A percentile compares a stretch with the other conserved stretches of the same genome.
Evolutionary conservation across 768 basidiomycete genomes (phyloP).

Genomic region (Hygrocybe punicea): DNA sequence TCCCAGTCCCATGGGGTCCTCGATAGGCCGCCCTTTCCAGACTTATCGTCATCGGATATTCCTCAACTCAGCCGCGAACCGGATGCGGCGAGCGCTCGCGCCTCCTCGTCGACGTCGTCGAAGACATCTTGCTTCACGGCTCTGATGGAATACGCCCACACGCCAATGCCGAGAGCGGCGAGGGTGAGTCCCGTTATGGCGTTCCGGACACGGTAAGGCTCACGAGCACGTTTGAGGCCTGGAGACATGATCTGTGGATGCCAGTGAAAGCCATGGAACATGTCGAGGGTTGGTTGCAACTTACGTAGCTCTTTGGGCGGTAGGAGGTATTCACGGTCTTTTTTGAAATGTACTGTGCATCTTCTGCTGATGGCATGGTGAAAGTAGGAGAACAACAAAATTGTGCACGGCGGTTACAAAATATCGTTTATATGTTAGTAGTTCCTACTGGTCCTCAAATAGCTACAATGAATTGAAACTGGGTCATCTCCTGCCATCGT

Average conservation of each 20-base stretch:
- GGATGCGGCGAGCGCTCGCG: constrained; percentile 48
- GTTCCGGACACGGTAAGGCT: constrained; percentile 78
- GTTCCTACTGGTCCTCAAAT: no score
- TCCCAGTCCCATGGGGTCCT: no score
- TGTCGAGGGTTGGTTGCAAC: constrained; percentile 6
- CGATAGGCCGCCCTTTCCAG: no score
- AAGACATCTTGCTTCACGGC: constrained; percentile 95
- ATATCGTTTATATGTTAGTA: no score
- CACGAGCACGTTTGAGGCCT: constrained; percentile 82
- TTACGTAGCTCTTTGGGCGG: constrained; percentile 51
- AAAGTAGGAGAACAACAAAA: neutral
- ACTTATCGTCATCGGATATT: no score
- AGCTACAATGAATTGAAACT: no score
- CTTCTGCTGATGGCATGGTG: neutral
- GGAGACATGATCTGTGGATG: constrained; percentile 70
- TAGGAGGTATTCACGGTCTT: constrained; percentile 46
- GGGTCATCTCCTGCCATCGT: no score
- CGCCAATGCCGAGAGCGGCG: constrained; percentile 69
- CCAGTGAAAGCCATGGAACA: constrained; percentile 5
- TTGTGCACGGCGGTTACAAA: no score
- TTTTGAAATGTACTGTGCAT: constrained; percentile 39
- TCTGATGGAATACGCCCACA: constrained; percentile 90
- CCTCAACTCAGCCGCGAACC: no score
- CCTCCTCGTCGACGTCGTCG: constrained; percentile 81
- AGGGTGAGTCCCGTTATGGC: constrained; percentile 71